Evolutionary conservation across 768 basidiomycete genomes (phyloP).

Genomic region (Rhizopogon vesiculosus): DNA sequence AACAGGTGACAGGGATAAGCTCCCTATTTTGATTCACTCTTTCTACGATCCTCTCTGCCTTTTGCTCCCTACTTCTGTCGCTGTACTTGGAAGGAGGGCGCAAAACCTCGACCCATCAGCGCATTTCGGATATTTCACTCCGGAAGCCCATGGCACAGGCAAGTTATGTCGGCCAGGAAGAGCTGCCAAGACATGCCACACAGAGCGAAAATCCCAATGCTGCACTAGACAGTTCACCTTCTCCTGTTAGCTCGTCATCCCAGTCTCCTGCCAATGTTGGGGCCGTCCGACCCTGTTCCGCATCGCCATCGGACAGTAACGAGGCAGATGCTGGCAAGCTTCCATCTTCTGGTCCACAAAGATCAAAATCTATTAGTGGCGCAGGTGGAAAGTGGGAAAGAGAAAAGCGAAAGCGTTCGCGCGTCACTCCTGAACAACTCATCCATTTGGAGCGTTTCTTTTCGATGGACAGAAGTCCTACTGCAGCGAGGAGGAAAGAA

Average conservation of each 20-base stretch:
- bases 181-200: slow-evolving; percentile 17
- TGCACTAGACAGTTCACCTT: slow-evolving; percentile 15
- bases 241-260: slow-evolving; percentile 24
- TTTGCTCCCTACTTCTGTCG: neutral
- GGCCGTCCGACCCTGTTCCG: slow-evolving; percentile 13
- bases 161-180: slow-evolving; percentile 12
- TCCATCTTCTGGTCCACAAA: slow-evolving; percentile 31
- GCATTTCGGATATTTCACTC: neutral
- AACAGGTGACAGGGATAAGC: neutral
- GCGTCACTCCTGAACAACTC: slow-evolving; percentile 80
- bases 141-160: slow-evolving; percentile 19
- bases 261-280: slow-evolving; percentile 27
- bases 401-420: slow-evolving; percentile 70
- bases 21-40: neutral
- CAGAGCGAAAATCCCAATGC: slow-evolving; percentile 18
- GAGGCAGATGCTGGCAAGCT: slow-evolving; percentile 25
- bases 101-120: neutral
- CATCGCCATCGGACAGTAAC: slow-evolving; percentile 23
- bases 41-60: neutral
- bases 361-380: slow-evolving; percentile 26
- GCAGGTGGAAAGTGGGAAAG: slow-evolving; percentile 28
- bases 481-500: slow-evolving; percentile 64
- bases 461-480: slow-evolving; percentile 63
- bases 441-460: slow-evolving; percentile 71
- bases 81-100: neutral